phyloP scores from a whole-genome alignment of 1,139 yeast species.

The Diutina mesorugosa region DNA sequence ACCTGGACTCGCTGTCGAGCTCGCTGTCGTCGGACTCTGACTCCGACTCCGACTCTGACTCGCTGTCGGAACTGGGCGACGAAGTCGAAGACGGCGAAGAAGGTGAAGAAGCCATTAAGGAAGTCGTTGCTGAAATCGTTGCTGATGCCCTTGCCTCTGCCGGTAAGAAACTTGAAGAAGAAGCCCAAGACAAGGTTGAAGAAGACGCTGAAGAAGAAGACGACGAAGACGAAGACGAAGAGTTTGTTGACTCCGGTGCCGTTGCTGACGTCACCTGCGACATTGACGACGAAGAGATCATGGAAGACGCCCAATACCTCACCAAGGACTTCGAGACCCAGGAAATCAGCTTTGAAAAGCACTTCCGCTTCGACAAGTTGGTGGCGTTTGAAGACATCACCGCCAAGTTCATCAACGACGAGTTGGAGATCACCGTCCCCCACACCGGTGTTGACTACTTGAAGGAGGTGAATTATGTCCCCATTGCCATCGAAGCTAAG shows the following conservation, averaged over 20 bases:
- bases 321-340: slow-evolving; percentile 27
- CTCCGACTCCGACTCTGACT: background rate
- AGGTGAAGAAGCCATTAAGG: background rate
- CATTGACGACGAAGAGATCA: slow-evolving; percentile 20
- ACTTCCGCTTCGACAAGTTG: slow-evolving; percentile 29
- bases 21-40: background rate
- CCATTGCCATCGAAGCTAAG: slow-evolving; percentile 12
- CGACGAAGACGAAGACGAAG: background rate
- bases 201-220: background rate
- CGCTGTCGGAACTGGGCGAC: background rate
- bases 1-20: slow-evolving; percentile 5
- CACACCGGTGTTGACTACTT: slow-evolving; percentile 17
- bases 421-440: slow-evolving; percentile 32
- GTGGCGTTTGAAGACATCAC: slow-evolving; percentile 26
- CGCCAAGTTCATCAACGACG: slow-evolving; percentile 26
- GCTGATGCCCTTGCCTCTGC: background rate
- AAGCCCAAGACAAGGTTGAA: background rate
- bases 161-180: background rate
- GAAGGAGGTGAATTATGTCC: slow-evolving; percentile 12
- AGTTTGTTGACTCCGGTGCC: background rate
- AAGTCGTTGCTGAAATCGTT: background rate
- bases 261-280: slow-evolving; percentile 6
- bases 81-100: background rate
- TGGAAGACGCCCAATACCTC: slow-evolving; percentile 28
- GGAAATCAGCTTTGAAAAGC: slow-evolving; percentile 33